phyloP scores from a whole-genome alignment of 2,329 filamentous ascomycete species.

The Pestalotiopsis sp. region DNA sequence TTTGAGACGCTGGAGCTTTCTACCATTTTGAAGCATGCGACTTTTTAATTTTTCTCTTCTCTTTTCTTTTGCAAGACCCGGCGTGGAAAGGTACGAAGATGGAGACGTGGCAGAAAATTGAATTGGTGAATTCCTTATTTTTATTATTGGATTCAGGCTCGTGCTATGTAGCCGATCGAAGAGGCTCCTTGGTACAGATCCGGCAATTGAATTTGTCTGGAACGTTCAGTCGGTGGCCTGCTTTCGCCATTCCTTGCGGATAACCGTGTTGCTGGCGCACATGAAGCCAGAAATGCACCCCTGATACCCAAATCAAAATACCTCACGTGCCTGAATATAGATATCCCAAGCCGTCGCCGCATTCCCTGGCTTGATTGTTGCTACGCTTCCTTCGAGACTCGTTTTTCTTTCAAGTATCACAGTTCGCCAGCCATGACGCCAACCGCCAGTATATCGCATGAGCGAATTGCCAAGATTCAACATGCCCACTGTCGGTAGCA shows the following conservation, averaged over 20 bases:
- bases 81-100: not conserved
- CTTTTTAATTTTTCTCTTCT: not conserved
- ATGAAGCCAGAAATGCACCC: not conserved
- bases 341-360: too few relatives aligned
- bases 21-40: constrained; percentile 44
- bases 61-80: not conserved
- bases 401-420: too few relatives aligned
- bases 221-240: not conserved
- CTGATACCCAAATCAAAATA: too few relatives aligned
- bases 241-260: not conserved
- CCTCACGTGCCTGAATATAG: too few relatives aligned
- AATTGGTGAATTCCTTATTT: too few relatives aligned
- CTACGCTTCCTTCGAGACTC: too few relatives aligned
- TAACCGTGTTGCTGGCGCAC: not conserved
- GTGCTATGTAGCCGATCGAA: not conserved
- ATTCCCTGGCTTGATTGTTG: too few relatives aligned
- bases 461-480: too few relatives aligned
- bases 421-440: too few relatives aligned
- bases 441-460: too few relatives aligned
- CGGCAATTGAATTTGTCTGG: not conserved
- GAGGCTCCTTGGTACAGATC: not conserved
- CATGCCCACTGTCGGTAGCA: too few relatives aligned
- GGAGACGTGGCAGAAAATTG: not conserved
- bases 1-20: constrained; percentile 47
- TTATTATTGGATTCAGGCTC: too few relatives aligned